Evolutionary conservation across 1,284 basidiomycete species (phyloP).

Genomic region (Mycena citricolor): DNA sequence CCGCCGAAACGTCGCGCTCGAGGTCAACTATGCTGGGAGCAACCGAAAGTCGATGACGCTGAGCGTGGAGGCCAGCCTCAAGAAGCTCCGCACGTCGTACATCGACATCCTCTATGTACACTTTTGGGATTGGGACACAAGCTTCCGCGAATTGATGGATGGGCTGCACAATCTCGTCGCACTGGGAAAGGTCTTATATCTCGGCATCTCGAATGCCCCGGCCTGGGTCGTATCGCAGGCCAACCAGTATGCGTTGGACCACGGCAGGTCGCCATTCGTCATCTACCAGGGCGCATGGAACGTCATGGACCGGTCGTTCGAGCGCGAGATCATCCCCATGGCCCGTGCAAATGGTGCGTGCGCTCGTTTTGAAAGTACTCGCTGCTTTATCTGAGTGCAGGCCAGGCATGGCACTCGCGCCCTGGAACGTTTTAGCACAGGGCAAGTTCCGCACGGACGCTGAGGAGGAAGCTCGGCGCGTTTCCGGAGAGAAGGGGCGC

Average conservation of each 20-base stretch:
- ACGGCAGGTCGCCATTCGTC: slow-evolving; percentile 38
- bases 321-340: slow-evolving; percentile 39
- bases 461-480: slow-evolving; percentile 35
- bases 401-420: slow-evolving; percentile 39
- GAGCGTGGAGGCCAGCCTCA: slow-evolving; percentile 6
- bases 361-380: not conserved
- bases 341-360: slow-evolving; percentile 31
- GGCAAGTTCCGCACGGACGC: slow-evolving; percentile 48
- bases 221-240: slow-evolving; percentile 30
- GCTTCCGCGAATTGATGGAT: slow-evolving; percentile 35
- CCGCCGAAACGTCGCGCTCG: not conserved
- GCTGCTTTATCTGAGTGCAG: not conserved
- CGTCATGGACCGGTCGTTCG: slow-evolving; percentile 16
- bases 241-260: slow-evolving; percentile 30
- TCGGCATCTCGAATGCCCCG: slow-evolving; percentile 23
- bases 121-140: slow-evolving; percentile 34
- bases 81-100: slow-evolving; percentile 10
- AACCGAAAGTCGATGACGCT: slow-evolving; percentile 4
- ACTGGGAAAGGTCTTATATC: slow-evolving; percentile 3
- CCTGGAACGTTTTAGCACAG: slow-evolving; percentile 50
- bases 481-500: slow-evolving; percentile 42
- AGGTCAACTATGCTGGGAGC: slow-evolving; percentile 3
- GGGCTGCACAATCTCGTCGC: slow-evolving; percentile 5
- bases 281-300: slow-evolving; percentile 43
- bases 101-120: slow-evolving; percentile 11